Evolutionary conservation across 108 stramenopile species (phyloP), one percentile per base, ranked within the genome.

Genomic region (Fragilaria radians): DNA sequence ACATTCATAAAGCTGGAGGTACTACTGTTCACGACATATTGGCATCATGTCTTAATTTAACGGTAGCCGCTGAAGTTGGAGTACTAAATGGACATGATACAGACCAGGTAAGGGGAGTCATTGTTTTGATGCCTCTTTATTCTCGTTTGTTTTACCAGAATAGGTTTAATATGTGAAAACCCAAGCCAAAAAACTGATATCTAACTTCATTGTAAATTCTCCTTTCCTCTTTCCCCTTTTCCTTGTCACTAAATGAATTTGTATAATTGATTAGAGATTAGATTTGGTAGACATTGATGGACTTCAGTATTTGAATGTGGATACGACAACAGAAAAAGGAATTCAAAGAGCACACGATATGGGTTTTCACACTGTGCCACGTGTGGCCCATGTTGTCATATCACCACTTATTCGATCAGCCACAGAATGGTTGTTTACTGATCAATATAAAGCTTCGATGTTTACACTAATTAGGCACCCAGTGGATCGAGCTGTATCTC

Each of bases 251-350:
- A n/a, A n/a, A n/a, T n/a, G n/a, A n/a, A n/a, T n/a, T n/a, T n/a
- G n/a, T n/a, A n/a, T n/a, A n/a, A n/a, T n/a, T n/a, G n/a, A n/a
- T n/a, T n/a, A 48, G 19, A 46, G 61, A 22, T 46, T 67, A 7
- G 61, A 57, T 49, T 57, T 72, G 46, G 9, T 67, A 48, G 28
- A 25, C 54, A n/a, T 21, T 17, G 28, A 25, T 17, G 19, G 45
- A 57, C 47, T 53, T 48, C 48, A 28, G 27, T 46, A 63, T 64
- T 5, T 77, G 2, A 77, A 77, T 50, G 71, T 77, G 1, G 76
- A 77, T 31, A 77, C 63, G 21, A 77, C 67, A 23, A 65, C 76
- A 25, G 27, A 59, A n/a, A 57, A 63, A 22, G 76, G 76, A 46
- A 72, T 77, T 29, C 36, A 68, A 0, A 49, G 57, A 14, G 76